Evolutionary conservation across 2,329 filamentous ascomycete species (phyloP).

Genomic region (Zymoseptoria crescenta): DNA sequence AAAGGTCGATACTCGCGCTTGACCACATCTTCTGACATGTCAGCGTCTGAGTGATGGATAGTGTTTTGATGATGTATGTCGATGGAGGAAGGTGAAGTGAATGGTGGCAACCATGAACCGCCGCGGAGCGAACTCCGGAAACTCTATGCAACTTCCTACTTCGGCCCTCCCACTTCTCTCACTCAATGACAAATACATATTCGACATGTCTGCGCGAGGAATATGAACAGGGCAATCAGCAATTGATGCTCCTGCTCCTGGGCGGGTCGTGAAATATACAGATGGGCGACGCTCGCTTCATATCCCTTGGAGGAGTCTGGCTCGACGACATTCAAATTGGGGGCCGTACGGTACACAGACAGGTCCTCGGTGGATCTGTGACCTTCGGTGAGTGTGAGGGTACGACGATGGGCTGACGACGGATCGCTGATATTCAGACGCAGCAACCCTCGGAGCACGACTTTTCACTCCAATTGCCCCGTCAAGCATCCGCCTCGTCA

Average conservation of each 20-base stretch:
- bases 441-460: constrained; percentile 22
- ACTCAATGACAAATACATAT: background rate
- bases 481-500: constrained; percentile 13
- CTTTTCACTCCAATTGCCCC: constrained; percentile 8
- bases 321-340: constrained; percentile 22
- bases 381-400: constrained; percentile 11
- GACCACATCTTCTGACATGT: background rate
- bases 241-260: background rate
- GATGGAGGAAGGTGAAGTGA: background rate
- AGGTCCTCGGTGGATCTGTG: constrained; percentile 22
- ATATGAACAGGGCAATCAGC: background rate
- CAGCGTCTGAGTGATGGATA: background rate
- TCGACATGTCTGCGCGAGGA: background rate
- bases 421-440: constrained; percentile 1
- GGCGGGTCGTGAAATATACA: background rate
- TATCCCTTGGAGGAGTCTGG: constrained; percentile 23
- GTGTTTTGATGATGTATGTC: background rate
- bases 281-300: constrained; percentile 1
- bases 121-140: too few species aligned
- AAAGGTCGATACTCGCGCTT: background rate
- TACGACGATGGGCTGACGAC: background rate
- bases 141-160: background rate
- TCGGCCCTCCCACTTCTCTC: background rate
- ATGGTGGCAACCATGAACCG: background rate
- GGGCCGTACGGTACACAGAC: constrained; percentile 6